phyloP scores from a whole-genome alignment of 2,329 filamentous ascomycete species.

The Niveomyces coronatus region DNA sequence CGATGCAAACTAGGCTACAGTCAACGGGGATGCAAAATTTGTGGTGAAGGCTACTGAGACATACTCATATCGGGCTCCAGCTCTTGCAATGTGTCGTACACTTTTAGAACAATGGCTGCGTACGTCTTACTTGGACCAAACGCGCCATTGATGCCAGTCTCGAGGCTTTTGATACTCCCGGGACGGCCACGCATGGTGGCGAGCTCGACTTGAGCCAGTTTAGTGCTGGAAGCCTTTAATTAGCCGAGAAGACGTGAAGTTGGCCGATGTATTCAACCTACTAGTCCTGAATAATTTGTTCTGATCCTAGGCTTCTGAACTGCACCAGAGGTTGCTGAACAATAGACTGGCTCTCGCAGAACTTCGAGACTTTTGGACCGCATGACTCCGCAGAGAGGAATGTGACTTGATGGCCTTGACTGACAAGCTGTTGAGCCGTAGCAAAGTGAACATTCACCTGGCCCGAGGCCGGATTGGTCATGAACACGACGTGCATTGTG shows the following conservation, averaged over 20 bases:
- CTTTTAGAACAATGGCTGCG: neutral
- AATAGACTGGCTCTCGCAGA: neutral
- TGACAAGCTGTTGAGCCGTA: constrained; percentile 1
- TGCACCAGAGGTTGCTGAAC: neutral
- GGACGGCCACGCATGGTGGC: neutral
- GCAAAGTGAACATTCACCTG: constrained; percentile 2
- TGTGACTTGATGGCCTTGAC: constrained; percentile 1
- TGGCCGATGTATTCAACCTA: too few species aligned
- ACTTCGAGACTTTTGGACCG: neutral
- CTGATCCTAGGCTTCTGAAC: constrained; percentile 4
- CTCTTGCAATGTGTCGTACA: neutral
- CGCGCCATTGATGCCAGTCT: constrained; percentile 3
- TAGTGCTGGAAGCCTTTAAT: neutral
- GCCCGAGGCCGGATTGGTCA: constrained; percentile 4
- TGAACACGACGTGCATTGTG: constrained; percentile 4
- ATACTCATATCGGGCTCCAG: constrained; percentile 2
- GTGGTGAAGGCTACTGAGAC: too few species aligned
- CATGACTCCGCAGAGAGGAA: constrained; percentile 5
- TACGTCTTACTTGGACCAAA: constrained; percentile 1
- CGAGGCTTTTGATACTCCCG: neutral
- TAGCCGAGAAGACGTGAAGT: too few species aligned
- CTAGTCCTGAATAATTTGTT: constrained; percentile 4
- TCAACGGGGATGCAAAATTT: too few species aligned
- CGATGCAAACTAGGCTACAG: neutral
- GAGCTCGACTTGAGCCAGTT: constrained; percentile 1